Conservation (phyloP, 140 eudicot species). For the Oenanthe javanica region DNA sequence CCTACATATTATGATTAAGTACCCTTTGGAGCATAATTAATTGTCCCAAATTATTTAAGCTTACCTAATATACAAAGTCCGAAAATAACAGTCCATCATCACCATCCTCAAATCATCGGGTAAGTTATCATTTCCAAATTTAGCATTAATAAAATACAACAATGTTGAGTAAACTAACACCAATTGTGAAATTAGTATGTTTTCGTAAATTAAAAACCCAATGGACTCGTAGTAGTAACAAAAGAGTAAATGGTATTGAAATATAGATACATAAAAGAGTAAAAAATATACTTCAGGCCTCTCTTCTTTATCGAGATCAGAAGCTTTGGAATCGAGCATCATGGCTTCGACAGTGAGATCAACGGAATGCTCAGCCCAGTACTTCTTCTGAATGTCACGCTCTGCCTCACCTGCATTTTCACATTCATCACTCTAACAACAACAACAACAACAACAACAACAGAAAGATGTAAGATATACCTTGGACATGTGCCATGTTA, state of each 20-base stretch:
- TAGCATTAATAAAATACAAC: not conserved
- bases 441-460: too few species aligned
- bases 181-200: not conserved
- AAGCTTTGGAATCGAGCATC: conserved; percentile 97
- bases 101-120: not conserved
- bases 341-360: conserved; percentile 84
- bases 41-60: not conserved
- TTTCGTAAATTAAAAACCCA: too few species aligned
- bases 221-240: too few species aligned
- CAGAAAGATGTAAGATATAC: too few species aligned
- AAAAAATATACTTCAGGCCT: conserved; percentile 69
- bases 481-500: too few species aligned
- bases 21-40: not conserved
- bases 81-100: not conserved
- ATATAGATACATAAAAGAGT: too few species aligned
- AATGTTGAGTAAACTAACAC: not conserved
- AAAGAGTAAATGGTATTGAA: too few species aligned
- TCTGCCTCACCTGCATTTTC: conserved; percentile 30
- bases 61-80: not conserved
- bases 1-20: not conserved
- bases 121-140: not conserved
- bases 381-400: conserved; percentile 75
- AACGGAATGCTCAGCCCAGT: conserved; percentile 84
- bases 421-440: too few species aligned
- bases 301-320: conserved; percentile 89